phyloP scores from a whole-genome alignment of 2,329 filamentous ascomycete species.

The Colletotrichum magnum region DNA sequence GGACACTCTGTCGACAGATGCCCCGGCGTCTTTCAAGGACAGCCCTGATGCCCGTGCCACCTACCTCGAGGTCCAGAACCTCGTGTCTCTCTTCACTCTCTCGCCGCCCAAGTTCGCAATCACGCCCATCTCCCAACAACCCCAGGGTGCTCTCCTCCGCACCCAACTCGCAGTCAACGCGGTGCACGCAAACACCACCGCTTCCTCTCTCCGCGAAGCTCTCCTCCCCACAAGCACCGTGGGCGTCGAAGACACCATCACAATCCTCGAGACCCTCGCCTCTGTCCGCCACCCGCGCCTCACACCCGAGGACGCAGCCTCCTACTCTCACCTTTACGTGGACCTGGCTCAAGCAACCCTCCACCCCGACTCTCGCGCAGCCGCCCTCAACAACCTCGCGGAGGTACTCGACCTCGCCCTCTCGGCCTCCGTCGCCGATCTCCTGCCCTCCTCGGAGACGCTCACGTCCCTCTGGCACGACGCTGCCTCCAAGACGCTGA shows the following conservation, averaged over 20 bases:
- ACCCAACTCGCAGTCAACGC: slow-evolving; percentile 54
- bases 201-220: slow-evolving; percentile 28
- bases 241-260: slow-evolving; percentile 54
- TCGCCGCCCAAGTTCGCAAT: background rate
- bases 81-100: slow-evolving; percentile 51
- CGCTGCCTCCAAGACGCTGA: slow-evolving; percentile 56
- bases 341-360: slow-evolving; percentile 55
- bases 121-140: slow-evolving; percentile 8
- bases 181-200: slow-evolving; percentile 43
- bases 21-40: slow-evolving; percentile 28
- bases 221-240: slow-evolving; percentile 47
- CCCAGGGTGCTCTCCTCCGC: slow-evolving; percentile 54
- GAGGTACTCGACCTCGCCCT: slow-evolving; percentile 59
- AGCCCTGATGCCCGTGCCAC: slow-evolving; percentile 61
- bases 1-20: slow-evolving; percentile 9
- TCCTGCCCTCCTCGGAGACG: slow-evolving; percentile 50
- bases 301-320: slow-evolving; percentile 44
- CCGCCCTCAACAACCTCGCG: slow-evolving; percentile 64
- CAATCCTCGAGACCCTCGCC: slow-evolving; percentile 56
- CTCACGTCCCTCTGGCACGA: slow-evolving; percentile 59
- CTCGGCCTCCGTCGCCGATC: slow-evolving; percentile 38
- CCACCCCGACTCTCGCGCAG: slow-evolving; percentile 61
- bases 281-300: slow-evolving; percentile 45
- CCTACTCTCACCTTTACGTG: slow-evolving; percentile 57
- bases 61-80: slow-evolving; percentile 62